Evolutionary conservation across 352 stramenopile genomes (phyloP).

Genomic region (Phytophthora ohioensis): DNA sequence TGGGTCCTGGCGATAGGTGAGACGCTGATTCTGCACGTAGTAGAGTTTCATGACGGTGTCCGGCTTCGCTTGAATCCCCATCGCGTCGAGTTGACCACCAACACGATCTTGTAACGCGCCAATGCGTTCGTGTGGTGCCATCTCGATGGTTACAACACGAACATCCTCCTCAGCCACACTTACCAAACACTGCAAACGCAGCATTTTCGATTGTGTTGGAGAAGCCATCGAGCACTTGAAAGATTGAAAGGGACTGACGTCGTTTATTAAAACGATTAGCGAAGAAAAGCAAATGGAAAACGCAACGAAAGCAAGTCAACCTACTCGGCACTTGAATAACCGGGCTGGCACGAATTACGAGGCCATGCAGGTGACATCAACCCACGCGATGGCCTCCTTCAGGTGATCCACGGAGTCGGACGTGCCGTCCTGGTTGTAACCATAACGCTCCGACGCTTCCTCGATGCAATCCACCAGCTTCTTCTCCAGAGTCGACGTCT

Average conservation of each 20-base stretch:
- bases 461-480: constrained; percentile 48
- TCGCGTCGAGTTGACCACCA: background rate
- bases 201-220: constrained; percentile 22
- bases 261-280: constrained; percentile 19
- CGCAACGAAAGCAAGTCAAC: constrained; percentile 8
- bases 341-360: constrained; percentile 11
- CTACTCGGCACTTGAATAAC: no score
- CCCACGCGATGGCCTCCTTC: constrained; percentile 39
- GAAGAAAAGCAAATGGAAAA: constrained; percentile 20
- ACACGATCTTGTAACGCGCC: constrained; percentile 23
- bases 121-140: constrained; percentile 25
- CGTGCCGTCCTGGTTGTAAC: constrained; percentile 9
- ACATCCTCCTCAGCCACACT: constrained; percentile 5
- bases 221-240: background rate
- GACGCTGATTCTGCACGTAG: constrained; percentile 25
- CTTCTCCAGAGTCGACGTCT: constrained; percentile 21
- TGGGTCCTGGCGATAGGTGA: constrained; percentile 31
- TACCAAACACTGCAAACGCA: constrained; percentile 33
- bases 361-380: constrained; percentile 37
- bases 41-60: constrained; percentile 30
- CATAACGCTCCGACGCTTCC: constrained; percentile 37
- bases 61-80: constrained; percentile 3
- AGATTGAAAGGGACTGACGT: constrained; percentile 30
- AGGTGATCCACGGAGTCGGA: constrained; percentile 26
- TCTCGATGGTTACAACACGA: constrained; percentile 14